Conservation (phyloP, 1,139 yeast species). For the Saccharomyces pastorianus region DNA sequence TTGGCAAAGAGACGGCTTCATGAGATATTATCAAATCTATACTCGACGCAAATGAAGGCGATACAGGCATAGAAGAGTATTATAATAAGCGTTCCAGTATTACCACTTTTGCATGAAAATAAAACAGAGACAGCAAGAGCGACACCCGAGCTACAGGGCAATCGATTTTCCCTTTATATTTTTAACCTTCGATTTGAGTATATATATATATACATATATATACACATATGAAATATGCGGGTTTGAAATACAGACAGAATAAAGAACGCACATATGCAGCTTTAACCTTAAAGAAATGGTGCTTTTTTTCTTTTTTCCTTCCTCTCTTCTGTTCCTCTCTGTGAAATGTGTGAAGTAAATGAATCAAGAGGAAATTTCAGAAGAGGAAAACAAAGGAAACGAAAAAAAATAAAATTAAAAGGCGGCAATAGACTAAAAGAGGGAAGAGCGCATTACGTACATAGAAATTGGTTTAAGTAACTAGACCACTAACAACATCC, state of each 20-base stretch:
- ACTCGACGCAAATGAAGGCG: neutral
- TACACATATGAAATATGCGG: neutral
- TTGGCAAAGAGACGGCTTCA: neutral
- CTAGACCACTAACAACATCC: neutral
- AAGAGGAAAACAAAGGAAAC: neutral
- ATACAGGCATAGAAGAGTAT: neutral
- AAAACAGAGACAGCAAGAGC: neutral
- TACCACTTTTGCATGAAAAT: neutral
- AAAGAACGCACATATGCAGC: slow-evolving; percentile 1
- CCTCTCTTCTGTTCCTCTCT: neutral
- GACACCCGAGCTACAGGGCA: neutral
- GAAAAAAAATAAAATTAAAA: neutral
- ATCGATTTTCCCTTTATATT: neutral
- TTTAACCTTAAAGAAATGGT: neutral
- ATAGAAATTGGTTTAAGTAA: neutral
- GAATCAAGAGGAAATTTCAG: neutral
- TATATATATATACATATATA: neutral
- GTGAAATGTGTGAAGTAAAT: no score
- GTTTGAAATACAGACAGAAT: neutral
- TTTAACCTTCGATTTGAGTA: neutral
- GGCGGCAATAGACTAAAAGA: neutral
- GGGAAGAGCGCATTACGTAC: neutral
- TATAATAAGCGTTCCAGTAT: neutral
- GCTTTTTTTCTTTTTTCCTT: neutral
- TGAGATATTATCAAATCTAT: neutral